Base-by-base conservation (phyloP, 2,329 filamentous ascomycete genomes). In the Colletotrichum orchidophilum region DNA sequence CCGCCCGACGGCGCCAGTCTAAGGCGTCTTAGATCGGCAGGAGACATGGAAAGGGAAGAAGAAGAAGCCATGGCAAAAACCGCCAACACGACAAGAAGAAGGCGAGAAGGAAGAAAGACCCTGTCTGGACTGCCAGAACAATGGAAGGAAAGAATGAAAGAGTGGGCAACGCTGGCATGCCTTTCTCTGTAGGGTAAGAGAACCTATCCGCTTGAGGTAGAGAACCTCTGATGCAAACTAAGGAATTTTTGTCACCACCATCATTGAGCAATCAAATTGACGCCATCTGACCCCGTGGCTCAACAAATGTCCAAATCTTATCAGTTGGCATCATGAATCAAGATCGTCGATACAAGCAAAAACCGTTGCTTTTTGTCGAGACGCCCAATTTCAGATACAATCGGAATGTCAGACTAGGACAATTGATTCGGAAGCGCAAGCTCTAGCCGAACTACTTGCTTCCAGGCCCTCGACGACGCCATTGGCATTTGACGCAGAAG, bases 351-450 rank as follows among this genome's bases (percentile, higher is more conserved):
- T 46, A 46, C 27, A 54, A 52, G 18, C 26, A 55, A 18, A 4
- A 5, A 11, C 26, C 26, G 18, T 63, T 71, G 64, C 64, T 71
- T 71, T 26, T 69, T 54, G 12, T 21, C 42, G 63, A 57, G 35
- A 59, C 33, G 54, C 33, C n/a, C 69, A 46, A 66, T 39, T 35
- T 27, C 21, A 57, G 49, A 66, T 50, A 39, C 27, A 13, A 54
- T 60, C 54, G 52, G 27, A 55, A 59, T 62, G 53, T 50, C 52
- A 54, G 57, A 58, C 52, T 42, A 18, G 31, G 42, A 12, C 29
- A 18, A 9, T 26, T 39, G 64, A 46, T 33, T 55, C 53, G 46
- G 31, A 27, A 66, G 62, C 62, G 66, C 55, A 70, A 70, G 54
- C 24, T 60, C 26, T 24, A 50, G 35, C 63, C 61, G 35, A 66